phyloP scores from a whole-genome alignment of 2,329 filamentous ascomycete species.

The Proliferodiscus dingleyae region DNA sequence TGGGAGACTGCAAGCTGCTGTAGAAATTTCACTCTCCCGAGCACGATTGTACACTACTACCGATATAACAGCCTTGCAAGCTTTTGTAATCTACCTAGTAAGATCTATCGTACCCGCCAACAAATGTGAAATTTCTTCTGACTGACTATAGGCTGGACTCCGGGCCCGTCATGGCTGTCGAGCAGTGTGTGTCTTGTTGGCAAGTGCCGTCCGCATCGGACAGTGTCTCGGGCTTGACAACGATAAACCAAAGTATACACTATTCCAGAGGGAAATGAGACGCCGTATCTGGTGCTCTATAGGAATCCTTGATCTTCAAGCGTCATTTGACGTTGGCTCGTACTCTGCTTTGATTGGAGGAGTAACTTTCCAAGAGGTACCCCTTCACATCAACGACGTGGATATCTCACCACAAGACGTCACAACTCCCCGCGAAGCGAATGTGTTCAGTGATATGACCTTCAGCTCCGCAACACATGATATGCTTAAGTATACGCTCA shows the following conservation, averaged over 20 bases:
- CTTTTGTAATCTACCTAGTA: slow-evolving; percentile 8
- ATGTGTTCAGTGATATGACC: not conserved
- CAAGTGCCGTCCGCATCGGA: slow-evolving; percentile 4
- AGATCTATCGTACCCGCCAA: not conserved
- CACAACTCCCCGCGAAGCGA: not conserved
- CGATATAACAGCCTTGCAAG: slow-evolving; percentile 3
- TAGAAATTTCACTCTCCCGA: slow-evolving; percentile 1
- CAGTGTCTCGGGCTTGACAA: slow-evolving; percentile 2
- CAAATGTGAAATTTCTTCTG: not conserved
- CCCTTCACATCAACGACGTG: slow-evolving; percentile 3
- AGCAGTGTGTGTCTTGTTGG: slow-evolving; percentile 1
- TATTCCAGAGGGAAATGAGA: not conserved
- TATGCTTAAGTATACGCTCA: not conserved
- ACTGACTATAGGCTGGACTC: slow-evolving; percentile 1
- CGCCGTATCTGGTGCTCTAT: not conserved
- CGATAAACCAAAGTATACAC: not conserved
- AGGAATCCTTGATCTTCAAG: slow-evolving; percentile 1
- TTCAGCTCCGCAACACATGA: slow-evolving; percentile 1
- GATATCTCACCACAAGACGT: not conserved
- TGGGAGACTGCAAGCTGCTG: not conserved
- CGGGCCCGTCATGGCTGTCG: not conserved
- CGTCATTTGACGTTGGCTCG: slow-evolving; percentile 6
- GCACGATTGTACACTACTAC: not conserved
- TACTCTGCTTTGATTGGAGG: not conserved
- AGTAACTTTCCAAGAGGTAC: not conserved